Evolutionary conservation across 352 stramenopile genomes (phyloP).

Genomic region (Globisporangium abappressorium): DNA sequence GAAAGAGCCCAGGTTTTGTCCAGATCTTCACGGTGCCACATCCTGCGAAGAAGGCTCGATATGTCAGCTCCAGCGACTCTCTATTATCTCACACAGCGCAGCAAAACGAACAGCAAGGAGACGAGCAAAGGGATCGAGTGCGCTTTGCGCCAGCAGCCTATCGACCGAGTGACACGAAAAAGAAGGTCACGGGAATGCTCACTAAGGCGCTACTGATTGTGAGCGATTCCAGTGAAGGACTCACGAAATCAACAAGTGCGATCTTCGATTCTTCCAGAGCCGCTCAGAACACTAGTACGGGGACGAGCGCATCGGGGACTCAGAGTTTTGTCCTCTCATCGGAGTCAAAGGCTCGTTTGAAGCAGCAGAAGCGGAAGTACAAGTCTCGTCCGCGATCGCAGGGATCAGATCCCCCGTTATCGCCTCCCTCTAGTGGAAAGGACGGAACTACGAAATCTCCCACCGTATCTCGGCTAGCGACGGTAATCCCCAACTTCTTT

Average conservation of each 20-base stretch:
- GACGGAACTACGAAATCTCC: conserved; percentile 15
- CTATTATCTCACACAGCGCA: not conserved
- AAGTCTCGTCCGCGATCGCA: conserved; percentile 18
- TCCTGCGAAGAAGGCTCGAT: conserved; percentile 19
- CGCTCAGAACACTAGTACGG: not conserved
- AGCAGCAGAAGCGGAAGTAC: conserved; percentile 9
- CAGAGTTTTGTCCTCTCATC: conserved; percentile 6
- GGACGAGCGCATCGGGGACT: not conserved
- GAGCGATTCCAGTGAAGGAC: conserved; percentile 10
- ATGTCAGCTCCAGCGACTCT: not conserved
- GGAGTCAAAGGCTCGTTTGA: conserved; percentile 11
- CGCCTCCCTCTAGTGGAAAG: not conserved
- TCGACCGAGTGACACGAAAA: conserved; percentile 19
- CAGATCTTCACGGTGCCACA: conserved; percentile 59
- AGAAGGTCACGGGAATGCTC: conserved; percentile 17
- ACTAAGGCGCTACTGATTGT: conserved; percentile 16
- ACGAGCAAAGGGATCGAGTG: conserved; percentile 6
- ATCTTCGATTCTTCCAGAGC: conserved; percentile 2
- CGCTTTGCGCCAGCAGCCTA: conserved; percentile 10
- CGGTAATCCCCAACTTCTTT: conserved; percentile 41
- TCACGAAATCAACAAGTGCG: not conserved
- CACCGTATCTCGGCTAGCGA: conserved; percentile 19
- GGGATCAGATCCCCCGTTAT: conserved; percentile 12
- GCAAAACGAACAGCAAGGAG: not conserved
- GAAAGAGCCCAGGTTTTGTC: conserved; percentile 75